Evolutionary conservation across 208 protist species (phyloP).

Genomic region (Baffinella frigidus): DNA sequence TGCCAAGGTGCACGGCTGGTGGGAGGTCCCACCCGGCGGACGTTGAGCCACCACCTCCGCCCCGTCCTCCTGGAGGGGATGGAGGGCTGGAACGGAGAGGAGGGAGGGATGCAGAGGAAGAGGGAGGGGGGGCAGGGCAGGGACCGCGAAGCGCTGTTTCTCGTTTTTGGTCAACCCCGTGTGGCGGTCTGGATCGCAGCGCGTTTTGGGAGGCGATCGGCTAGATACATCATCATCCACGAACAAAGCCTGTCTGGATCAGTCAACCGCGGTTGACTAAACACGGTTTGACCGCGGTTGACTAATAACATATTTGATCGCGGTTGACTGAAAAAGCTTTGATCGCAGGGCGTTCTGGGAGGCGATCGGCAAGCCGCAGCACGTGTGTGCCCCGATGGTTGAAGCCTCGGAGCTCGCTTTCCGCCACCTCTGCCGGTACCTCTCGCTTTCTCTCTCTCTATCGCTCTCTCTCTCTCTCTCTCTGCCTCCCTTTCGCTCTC

Average conservation of each 20-base stretch:
- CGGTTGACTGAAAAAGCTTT: neutral
- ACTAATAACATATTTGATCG: neutral
- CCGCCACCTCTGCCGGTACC: neutral
- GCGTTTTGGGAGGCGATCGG: no score
- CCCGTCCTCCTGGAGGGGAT: no score
- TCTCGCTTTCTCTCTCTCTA: neutral
- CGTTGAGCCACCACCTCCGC: no score
- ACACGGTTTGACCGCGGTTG: neutral
- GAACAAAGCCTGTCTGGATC: neutral
- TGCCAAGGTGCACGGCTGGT: neutral
- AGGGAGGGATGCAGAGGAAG: no score
- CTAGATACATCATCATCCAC: neutral
- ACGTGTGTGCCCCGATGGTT: conserved; percentile 45
- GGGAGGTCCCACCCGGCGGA: no score
- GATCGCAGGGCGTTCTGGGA: neutral
- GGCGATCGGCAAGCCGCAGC: neutral
- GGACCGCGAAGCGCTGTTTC: no score
- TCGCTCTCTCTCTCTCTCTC: neutral
- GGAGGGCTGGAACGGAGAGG: no score
- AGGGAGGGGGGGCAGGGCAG: no score
- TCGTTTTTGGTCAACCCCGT: no score
- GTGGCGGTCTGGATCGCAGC: no score
- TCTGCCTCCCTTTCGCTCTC: neutral
- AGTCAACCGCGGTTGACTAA: neutral
- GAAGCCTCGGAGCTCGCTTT: conserved; percentile 50